Percentiles rank a stretch among this genome's conserved stretches.
phyloP scores from a whole-genome alignment of 2,329 filamentous ascomycete species.

The Sporothrix mexicana region DNA sequence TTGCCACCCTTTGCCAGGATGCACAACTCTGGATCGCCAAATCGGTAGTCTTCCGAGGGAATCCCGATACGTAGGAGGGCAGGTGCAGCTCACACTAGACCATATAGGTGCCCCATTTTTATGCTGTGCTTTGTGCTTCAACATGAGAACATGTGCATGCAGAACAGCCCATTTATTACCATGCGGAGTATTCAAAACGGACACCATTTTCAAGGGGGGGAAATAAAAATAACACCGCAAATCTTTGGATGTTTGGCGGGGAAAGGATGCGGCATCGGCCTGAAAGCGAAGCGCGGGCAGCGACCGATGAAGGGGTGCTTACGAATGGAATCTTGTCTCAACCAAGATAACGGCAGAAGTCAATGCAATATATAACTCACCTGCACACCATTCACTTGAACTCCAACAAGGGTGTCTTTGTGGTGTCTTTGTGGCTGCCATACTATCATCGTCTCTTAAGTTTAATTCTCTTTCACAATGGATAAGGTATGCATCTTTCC shows the following conservation, averaged over 20 bases:
- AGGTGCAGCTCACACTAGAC: neutral
- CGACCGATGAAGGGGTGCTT: neutral
- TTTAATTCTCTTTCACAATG: neutral
- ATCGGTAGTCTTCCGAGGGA: constrained; percentile 2
- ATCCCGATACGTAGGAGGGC: neutral
- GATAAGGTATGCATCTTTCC: neutral
- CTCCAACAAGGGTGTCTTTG: too few relatives aligned
- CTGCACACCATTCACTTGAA: too few relatives aligned
- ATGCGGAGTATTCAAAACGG: neutral
- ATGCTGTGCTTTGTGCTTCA: neutral
- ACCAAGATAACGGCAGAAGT: neutral
- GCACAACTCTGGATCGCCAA: neutral
- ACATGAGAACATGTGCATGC: neutral
- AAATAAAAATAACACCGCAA: neutral
- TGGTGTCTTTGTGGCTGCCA: too few relatives aligned
- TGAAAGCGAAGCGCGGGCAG: neutral
- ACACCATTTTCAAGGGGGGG: neutral
- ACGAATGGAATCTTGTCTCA: neutral
- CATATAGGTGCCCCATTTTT: neutral
- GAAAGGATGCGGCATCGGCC: neutral
- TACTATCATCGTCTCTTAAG: neutral
- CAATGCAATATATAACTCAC: neutral
- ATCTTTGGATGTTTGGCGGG: neutral
- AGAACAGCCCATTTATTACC: neutral
- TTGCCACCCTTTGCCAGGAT: too few relatives aligned